Evolutionary conservation across 164 flowering plant genomes (phyloP).

Genomic region (Amborella trichopoda): DNA sequence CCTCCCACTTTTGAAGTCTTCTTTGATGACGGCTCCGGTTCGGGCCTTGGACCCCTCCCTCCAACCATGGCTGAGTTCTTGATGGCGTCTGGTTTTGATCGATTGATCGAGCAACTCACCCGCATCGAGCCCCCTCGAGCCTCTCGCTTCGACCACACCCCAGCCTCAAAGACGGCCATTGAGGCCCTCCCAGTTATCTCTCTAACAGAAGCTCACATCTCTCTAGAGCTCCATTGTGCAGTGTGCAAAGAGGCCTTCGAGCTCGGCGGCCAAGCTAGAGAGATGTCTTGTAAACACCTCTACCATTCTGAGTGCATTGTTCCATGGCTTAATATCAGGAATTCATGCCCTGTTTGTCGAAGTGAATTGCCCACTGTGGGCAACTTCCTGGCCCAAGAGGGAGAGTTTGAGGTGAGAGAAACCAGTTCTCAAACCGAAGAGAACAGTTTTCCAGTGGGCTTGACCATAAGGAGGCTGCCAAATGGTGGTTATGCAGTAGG

Average conservation of each 20-base stretch:
- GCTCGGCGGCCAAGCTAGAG: slow-evolving; percentile 52
- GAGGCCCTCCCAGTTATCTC: slow-evolving; percentile 43
- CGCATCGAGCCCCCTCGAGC: slow-evolving; percentile 63
- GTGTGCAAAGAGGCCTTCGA: slow-evolving; percentile 78
- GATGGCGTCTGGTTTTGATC: slow-evolving; percentile 33
- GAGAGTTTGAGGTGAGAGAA: too few relatives aligned
- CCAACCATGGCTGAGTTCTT: too few relatives aligned
- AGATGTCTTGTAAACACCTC: slow-evolving; percentile 66
- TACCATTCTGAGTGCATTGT: slow-evolving; percentile 70
- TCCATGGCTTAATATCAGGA: slow-evolving; percentile 79
- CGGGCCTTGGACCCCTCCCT: too few relatives aligned
- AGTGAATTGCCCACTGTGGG: slow-evolving; percentile 31
- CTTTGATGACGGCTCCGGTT: too few relatives aligned
- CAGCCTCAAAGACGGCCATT: slow-evolving; percentile 41
- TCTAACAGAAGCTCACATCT: slow-evolving; percentile 32
- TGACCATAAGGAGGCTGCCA: too few relatives aligned
- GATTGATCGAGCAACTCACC: slow-evolving; percentile 61
- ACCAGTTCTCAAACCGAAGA: too few relatives aligned
- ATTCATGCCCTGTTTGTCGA: slow-evolving; percentile 83
- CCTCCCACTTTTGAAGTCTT: too few relatives aligned
- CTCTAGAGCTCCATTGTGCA: slow-evolving; percentile 40
- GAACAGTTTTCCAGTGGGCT: too few relatives aligned
- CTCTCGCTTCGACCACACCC: too few relatives aligned
- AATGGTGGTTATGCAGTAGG: too few relatives aligned
- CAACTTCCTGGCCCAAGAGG: too few relatives aligned